These are phyloP conservation scores for Perkinsus chesapeaki DNA, from an alignment of 169 alveolate species.

Conservation along the genomic window DNA sequence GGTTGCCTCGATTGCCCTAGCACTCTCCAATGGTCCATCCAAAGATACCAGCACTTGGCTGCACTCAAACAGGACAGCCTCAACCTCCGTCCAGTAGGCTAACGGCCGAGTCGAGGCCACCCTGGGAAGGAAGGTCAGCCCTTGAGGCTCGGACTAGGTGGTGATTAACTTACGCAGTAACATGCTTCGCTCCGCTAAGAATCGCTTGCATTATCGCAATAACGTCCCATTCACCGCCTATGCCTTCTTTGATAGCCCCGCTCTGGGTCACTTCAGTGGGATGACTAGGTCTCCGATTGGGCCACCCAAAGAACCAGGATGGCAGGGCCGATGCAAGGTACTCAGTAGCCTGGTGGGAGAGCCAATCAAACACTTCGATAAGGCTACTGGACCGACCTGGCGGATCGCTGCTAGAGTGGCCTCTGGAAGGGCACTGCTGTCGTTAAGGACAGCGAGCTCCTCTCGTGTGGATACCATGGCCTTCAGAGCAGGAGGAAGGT, in stretches of 20 bases:
- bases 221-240: neutral
- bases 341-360: neutral
- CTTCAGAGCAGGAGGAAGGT: neutral
- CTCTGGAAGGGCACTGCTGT: neutral
- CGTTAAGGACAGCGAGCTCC: neutral
- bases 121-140: too few species aligned
- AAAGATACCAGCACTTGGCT: neutral
- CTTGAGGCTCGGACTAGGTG: too few species aligned
- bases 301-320: neutral
- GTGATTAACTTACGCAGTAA: neutral
- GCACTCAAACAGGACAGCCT: neutral
- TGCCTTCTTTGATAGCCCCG: neutral
- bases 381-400: neutral
- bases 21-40: neutral
- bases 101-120: neutral
- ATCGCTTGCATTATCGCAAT: neutral
- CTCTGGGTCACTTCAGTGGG: neutral
- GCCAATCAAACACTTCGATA: neutral
- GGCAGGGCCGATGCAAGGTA: neutral
- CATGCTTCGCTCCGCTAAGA: constrained; percentile 1
- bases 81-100: neutral
- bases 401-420: neutral
- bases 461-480: neutral
- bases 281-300: neutral
- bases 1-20: neutral